phyloP scores from a whole-genome alignment of 2,329 filamentous ascomycete genomes.

The Botrytis galanthina region DNA sequence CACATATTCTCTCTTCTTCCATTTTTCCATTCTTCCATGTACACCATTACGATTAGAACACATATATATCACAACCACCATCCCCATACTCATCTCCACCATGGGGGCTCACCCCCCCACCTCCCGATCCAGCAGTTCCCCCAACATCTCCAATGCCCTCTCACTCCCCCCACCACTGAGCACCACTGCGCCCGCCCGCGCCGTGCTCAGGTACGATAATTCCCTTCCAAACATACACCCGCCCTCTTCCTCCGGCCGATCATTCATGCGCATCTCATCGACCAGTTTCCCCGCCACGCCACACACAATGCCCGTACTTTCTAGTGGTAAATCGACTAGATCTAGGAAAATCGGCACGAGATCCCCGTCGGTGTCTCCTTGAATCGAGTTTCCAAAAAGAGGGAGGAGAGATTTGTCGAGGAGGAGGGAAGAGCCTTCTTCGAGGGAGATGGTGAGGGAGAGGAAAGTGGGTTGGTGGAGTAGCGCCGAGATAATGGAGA shows the following conservation, averaged over 20 bases:
- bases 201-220: conserved; percentile 88
- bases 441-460: conserved; percentile 69
- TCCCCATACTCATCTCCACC: background rate
- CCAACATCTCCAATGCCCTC: conserved; percentile 71
- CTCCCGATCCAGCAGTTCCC: conserved; percentile 39
- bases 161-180: conserved; percentile 71
- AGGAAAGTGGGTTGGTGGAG: conserved; percentile 65
- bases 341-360: conserved; percentile 88
- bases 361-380: conserved; percentile 70
- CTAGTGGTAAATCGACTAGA: conserved; percentile 73
- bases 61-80: background rate
- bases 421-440: conserved; percentile 71
- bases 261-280: conserved; percentile 56
- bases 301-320: conserved; percentile 92
- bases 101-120: background rate
- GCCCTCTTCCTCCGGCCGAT: background rate
- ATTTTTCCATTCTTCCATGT: background rate
- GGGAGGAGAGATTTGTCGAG: conserved; percentile 66
- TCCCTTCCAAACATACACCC: conserved; percentile 51
- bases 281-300: conserved; percentile 84
- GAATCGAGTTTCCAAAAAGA: conserved; percentile 69
- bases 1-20: background rate
- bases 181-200: conserved; percentile 84
- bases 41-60: background rate
- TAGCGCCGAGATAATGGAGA: conserved; percentile 60